Conservation (phyloP, 352 stramenopile genomes). For the Phytophthora ohioensis region DNA sequence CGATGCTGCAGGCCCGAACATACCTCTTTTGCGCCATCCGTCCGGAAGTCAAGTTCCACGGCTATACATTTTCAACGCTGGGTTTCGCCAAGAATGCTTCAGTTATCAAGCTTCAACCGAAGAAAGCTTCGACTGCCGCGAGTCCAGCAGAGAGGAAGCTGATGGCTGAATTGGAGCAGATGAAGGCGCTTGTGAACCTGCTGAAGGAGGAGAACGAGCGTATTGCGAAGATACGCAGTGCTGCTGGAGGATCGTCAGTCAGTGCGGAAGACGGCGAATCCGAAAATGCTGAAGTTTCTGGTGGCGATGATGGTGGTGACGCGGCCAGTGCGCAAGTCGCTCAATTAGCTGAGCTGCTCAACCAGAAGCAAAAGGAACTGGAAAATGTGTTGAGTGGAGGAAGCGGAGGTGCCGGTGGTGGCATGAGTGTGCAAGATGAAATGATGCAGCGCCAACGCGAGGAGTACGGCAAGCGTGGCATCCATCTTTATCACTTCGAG, state of each 20-base stretch:
- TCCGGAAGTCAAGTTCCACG: no score
- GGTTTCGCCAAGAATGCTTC: constrained; percentile 96
- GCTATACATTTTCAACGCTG: constrained; percentile 90
- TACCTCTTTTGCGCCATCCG: no score
- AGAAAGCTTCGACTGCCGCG: constrained; percentile 78
- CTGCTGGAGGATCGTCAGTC: constrained; percentile 21
- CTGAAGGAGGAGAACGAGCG: no score
- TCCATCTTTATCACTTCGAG: constrained; percentile 91
- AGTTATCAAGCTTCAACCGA: constrained; percentile 95
- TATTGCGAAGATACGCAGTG: constrained; percentile 48
- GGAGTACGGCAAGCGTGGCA: constrained; percentile 92
- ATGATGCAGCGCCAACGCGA: constrained; percentile 89
- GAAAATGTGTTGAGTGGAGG: constrained; percentile 72
- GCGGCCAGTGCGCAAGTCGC: constrained; percentile 48
- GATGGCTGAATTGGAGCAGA: no score
- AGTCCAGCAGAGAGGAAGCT: no score
- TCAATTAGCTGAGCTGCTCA: constrained; percentile 70
- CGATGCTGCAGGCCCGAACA: no score
- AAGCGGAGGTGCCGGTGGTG: constrained; percentile 30
- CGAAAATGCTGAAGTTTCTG: background rate
- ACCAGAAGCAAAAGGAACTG: constrained; percentile 76
- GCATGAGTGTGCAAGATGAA: constrained; percentile 51
- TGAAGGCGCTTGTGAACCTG: no score
- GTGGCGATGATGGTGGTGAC: constrained; percentile 37
- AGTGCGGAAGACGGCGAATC: constrained; percentile 4